Evolutionary conservation across 1,284 basidiomycete genomes (phyloP).

Genomic region (Cutaneotrichosporon mucoides): DNA sequence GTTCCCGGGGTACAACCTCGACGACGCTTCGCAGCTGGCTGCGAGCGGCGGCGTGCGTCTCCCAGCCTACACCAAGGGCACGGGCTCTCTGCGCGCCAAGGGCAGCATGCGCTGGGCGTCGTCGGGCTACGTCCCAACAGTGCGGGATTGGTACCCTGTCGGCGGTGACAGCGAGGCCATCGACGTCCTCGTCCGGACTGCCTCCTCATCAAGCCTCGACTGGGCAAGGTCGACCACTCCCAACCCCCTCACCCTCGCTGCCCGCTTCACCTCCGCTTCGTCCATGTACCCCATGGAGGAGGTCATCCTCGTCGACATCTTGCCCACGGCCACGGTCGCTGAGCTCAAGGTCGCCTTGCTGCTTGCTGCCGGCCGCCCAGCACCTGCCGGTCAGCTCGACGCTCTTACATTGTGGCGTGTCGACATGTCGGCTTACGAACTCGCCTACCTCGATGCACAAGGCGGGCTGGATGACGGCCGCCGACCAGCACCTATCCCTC

Average conservation of each 20-base stretch:
- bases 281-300: conserved; percentile 4
- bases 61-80: neutral
- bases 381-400: conserved; percentile 16
- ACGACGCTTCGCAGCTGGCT: conserved; percentile 36
- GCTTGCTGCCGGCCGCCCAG: conserved; percentile 27
- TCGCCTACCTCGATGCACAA: conserved; percentile 38
- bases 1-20: conserved; percentile 43
- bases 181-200: conserved; percentile 34
- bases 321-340: conserved; percentile 27
- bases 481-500: conserved; percentile 33
- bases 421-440: conserved; percentile 41
- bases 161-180: conserved; percentile 3
- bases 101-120: neutral
- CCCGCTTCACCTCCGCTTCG: conserved; percentile 7
- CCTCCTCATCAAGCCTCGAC: conserved; percentile 7
- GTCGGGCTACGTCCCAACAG: neutral
- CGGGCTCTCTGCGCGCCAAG: conserved; percentile 9
- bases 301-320: conserved; percentile 30
- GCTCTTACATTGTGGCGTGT: conserved; percentile 40
- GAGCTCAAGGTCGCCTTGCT: conserved; percentile 40
- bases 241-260: conserved; percentile 10
- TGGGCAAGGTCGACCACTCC: neutral
- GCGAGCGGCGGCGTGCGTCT: conserved; percentile 15
- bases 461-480: conserved; percentile 37
- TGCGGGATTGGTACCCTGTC: conserved; percentile 24